Conservation (phyloP, 192 early-diverging fungal genomes). For the Linnemannia elongata region DNA sequence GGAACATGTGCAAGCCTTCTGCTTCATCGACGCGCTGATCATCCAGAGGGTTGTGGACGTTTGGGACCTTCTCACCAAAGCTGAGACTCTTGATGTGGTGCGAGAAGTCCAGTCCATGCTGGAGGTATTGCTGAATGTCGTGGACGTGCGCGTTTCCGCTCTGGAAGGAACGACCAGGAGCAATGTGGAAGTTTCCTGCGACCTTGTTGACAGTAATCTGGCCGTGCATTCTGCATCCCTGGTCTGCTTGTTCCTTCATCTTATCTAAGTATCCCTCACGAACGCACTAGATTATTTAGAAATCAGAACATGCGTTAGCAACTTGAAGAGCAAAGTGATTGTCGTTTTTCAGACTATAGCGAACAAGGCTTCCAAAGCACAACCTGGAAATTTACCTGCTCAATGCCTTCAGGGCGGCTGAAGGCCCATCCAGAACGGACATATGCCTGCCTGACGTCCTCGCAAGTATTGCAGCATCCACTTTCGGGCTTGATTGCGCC, state of each 20-base stretch:
- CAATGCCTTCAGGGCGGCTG: constrained; percentile 77
- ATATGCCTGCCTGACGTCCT: constrained; percentile 91
- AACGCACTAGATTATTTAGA: constrained; percentile 73
- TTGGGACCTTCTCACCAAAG: constrained; percentile 75
- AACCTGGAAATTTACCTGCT: constrained; percentile 69
- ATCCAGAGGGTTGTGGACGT: constrained; percentile 76
- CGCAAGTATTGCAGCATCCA: constrained; percentile 96
- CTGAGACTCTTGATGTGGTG: constrained; percentile 87
- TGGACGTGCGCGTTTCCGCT: constrained; percentile 82
- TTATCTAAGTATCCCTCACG: constrained; percentile 85
- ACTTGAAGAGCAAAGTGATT: background rate
- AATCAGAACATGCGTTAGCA: background rate
- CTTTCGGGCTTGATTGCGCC: constrained; percentile 75
- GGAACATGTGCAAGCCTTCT: constrained; percentile 71
- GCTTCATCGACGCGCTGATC: constrained; percentile 27
- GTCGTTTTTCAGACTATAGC: background rate
- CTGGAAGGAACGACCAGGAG: constrained; percentile 87
- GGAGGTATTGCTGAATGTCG: constrained; percentile 75
- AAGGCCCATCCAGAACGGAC: constrained; percentile 87
- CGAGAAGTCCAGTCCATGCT: constrained; percentile 80
- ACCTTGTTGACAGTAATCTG: constrained; percentile 90
- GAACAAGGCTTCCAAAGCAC: too few species aligned
- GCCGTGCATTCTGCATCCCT: constrained; percentile 92
- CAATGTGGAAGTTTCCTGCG: constrained; percentile 93
- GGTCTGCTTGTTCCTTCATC: constrained; percentile 82